These are phyloP conservation scores for Ustilago nuda DNA, from an alignment of 1,284 basidiomycete species.

Conservation along the genomic window DNA sequence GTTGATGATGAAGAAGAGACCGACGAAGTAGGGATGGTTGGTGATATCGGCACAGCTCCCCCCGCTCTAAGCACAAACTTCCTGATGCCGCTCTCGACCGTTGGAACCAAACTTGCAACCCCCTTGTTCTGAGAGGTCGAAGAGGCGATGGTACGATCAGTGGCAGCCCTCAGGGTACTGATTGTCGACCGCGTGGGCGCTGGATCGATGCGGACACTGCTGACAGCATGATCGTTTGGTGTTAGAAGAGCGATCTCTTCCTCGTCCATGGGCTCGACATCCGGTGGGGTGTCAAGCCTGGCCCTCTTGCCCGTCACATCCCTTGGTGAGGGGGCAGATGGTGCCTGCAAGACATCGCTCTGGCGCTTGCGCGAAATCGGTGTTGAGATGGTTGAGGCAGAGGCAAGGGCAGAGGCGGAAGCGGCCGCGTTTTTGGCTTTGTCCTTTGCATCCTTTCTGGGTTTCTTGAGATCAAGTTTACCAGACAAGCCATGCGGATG, in stretches of 20 bases:
- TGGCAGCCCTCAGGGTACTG: not conserved
- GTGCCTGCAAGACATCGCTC: conserved; percentile 10
- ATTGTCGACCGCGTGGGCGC: not conserved
- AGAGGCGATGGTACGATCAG: not conserved
- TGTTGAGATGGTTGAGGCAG: conserved; percentile 4
- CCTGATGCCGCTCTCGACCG: conserved; percentile 30
- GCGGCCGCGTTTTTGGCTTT: conserved; percentile 3
- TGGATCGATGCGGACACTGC: not conserved
- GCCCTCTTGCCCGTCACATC: conserved; percentile 17
- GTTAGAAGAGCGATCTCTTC: conserved; percentile 4
- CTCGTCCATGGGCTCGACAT: conserved; percentile 13
- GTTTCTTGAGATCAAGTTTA: conserved; percentile 20
- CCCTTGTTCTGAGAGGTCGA: not conserved
- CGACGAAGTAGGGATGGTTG: not conserved
- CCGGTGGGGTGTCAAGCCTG: conserved; percentile 4
- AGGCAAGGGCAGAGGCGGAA: conserved; percentile 8
- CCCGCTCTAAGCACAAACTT: conserved; percentile 26
- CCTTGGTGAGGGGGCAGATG: conserved; percentile 18
- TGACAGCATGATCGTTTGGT: not conserved
- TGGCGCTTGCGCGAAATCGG: conserved; percentile 26
- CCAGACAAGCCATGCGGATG: conserved; percentile 34
- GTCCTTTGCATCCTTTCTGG: conserved; percentile 9
- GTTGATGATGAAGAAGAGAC: too few relatives aligned
- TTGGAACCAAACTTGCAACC: not conserved
- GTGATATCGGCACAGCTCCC: conserved; percentile 6